Percentiles rank a stretch among this genome's conserved stretches.
Evolutionary conservation across 441 rosid species (phyloP).

Genomic region (Corymbia calophylla): DNA sequence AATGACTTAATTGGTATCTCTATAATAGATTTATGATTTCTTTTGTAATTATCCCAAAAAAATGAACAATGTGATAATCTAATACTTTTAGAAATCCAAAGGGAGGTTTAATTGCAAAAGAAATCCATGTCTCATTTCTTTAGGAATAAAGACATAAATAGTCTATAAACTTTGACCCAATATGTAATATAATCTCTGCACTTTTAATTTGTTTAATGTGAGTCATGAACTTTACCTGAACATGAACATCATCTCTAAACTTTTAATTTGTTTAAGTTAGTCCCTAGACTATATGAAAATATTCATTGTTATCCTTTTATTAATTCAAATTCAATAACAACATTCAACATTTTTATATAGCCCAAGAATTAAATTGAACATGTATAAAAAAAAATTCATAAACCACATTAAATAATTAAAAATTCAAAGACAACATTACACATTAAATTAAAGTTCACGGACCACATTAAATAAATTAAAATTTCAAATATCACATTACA

Average conservation of each 20-base stretch:
- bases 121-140: neutral
- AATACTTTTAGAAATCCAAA: neutral
- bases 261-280: no score
- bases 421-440: no score
- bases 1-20: neutral
- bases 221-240: no score
- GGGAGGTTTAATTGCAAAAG: neutral
- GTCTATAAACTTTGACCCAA: neutral
- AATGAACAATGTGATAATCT: neutral
- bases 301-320: neutral
- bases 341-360: no score
- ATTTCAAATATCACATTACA: rapidly evolving
- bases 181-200: no score
- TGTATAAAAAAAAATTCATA: rapidly evolving
- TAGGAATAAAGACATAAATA: neutral
- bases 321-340: no score
- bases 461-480: no score
- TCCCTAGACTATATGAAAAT: no score
- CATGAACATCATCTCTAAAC: no score
- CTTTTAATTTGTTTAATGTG: neutral
- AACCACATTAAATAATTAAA: no score
- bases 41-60: neutral
- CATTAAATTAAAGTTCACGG: no score
- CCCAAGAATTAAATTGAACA: no score
- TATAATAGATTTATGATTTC: neutral